phyloP scores from a whole-genome alignment of 2,329 filamentous ascomycete genomes.

The Xylaria sp. region DNA sequence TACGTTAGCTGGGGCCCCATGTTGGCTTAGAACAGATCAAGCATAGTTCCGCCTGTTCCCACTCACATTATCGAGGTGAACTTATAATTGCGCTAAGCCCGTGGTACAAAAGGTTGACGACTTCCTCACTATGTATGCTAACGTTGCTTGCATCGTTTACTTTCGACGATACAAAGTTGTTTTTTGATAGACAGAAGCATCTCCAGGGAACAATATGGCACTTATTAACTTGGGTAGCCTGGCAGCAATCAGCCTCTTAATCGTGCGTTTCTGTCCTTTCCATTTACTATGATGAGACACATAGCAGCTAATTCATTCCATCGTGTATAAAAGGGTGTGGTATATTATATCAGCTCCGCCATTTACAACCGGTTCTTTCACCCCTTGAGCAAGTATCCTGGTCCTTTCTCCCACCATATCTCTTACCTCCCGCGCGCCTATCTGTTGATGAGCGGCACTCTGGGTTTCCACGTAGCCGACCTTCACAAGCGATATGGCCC shows the following conservation, averaged over 20 bases:
- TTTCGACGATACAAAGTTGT: neutral
- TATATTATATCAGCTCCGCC: neutral
- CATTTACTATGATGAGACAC: slow-evolving; percentile 27
- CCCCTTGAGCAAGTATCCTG: slow-evolving; percentile 10
- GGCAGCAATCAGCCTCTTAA: slow-evolving; percentile 1
- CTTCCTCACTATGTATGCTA: neutral
- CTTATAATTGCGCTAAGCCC: neutral
- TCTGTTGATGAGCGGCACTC: neutral
- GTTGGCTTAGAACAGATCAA: no score
- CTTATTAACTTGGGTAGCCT: slow-evolving; percentile 9
- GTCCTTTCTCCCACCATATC: neutral
- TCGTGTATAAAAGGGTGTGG: neutral
- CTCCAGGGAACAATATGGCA: slow-evolving; percentile 8
- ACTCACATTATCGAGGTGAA: neutral
- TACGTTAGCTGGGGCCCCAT: no score
- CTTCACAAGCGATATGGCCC: slow-evolving; percentile 7
- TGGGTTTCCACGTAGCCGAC: slow-evolving; percentile 4
- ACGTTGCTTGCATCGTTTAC: neutral
- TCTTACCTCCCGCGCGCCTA: neutral
- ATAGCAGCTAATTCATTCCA: neutral
- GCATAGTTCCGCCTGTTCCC: neutral
- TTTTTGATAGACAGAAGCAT: neutral
- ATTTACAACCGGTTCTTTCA: slow-evolving; percentile 12
- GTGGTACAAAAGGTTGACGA: neutral
- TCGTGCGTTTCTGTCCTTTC: slow-evolving; percentile 6